These are phyloP conservation scores for Tympanopsis confertula DNA, from an alignment of 2,329 filamentous ascomycete species.

Conservation along the genomic window DNA sequence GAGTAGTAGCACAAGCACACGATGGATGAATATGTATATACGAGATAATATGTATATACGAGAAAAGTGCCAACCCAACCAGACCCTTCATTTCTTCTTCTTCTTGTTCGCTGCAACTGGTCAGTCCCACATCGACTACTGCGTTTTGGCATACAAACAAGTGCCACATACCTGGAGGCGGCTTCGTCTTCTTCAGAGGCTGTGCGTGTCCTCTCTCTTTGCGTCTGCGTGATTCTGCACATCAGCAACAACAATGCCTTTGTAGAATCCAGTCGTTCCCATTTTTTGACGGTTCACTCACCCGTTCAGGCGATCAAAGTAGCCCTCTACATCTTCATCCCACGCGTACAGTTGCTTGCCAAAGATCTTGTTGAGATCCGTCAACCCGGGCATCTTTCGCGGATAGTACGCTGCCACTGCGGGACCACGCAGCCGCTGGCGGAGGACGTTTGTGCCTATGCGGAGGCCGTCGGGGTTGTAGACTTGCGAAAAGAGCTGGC, in stretches of 20 bases:
- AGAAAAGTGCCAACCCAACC: too few relatives aligned
- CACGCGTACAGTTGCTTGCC: constrained; percentile 53
- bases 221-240: constrained; percentile 35
- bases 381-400: constrained; percentile 46
- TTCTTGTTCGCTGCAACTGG: constrained; percentile 21
- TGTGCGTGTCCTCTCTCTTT: constrained; percentile 75
- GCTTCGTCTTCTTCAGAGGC: constrained; percentile 76
- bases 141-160: neutral
- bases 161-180: constrained; percentile 21
- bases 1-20: too few relatives aligned
- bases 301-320: constrained; percentile 64
- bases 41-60: too few relatives aligned
- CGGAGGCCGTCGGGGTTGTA: constrained; percentile 78
- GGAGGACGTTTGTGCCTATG: constrained; percentile 82
- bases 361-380: constrained; percentile 63
- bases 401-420: constrained; percentile 82
- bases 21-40: too few relatives aligned
- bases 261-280: constrained; percentile 2
- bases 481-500: constrained; percentile 78
- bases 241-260: neutral
- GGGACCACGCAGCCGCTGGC: constrained; percentile 78
- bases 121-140: neutral
- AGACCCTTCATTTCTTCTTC: constrained; percentile 25
- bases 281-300: constrained; percentile 17
- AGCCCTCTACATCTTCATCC: constrained; percentile 68